Conservation (phyloP, 345 rosid genomes). For the Isatis tinctoria region DNA sequence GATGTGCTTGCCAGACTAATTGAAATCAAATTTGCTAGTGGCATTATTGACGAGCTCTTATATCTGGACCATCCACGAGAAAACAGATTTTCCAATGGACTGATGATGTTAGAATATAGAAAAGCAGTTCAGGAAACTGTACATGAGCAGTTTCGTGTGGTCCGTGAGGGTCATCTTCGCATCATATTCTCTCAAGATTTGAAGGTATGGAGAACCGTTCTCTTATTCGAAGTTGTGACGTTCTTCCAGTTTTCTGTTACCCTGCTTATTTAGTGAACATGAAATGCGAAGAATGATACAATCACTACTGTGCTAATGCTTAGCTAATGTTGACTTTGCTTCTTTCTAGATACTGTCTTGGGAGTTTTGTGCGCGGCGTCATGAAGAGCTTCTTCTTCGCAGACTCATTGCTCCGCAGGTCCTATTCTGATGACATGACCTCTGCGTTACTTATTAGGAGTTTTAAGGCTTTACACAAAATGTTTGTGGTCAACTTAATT, state of each 20-base stretch:
- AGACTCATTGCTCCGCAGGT: slow-evolving; percentile 94
- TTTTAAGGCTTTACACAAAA: slow-evolving; percentile 34
- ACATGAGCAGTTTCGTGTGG: slow-evolving; percentile 96
- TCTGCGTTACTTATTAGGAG: not conserved
- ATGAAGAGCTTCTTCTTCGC: slow-evolving; percentile 93
- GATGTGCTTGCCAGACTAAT: slow-evolving; percentile 94
- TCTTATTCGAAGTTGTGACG: not conserved
- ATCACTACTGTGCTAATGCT: not conserved
- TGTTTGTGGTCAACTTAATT: slow-evolving; percentile 53
- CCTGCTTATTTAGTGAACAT: not conserved
- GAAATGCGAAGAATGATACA: not conserved
- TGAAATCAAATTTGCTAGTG: slow-evolving; percentile 96
- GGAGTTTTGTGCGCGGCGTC: slow-evolving; percentile 92
- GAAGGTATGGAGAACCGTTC: slow-evolving; percentile 48
- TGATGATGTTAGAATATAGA: slow-evolving; percentile 84
- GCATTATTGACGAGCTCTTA: slow-evolving; percentile 89
- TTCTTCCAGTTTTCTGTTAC: not conserved
- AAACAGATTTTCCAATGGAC: slow-evolving; percentile 63
- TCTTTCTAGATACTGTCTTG: slow-evolving; percentile 71
- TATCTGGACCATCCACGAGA: slow-evolving; percentile 89
- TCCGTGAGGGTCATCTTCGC: slow-evolving; percentile 96
- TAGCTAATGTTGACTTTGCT: not conserved
- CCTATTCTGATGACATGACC: not conserved
- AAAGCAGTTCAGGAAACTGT: slow-evolving; percentile 95
- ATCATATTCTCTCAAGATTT: slow-evolving; percentile 79